phyloP scores from a whole-genome alignment of 345 rosid species.

The Cardamine occulta region DNA sequence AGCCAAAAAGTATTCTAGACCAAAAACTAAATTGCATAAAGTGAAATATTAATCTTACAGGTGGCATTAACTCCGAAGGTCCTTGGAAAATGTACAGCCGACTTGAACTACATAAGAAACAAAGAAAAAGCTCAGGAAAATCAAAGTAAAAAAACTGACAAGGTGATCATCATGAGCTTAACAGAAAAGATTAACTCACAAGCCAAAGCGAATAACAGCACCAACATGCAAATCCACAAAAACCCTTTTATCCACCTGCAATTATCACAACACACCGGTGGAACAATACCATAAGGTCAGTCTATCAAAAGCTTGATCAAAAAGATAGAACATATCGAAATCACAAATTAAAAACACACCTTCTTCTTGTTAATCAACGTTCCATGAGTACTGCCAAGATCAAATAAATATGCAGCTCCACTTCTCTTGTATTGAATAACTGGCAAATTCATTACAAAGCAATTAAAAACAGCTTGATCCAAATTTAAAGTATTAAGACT shows the following conservation, averaged over 20 bases:
- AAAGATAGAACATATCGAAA: background rate
- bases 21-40: background rate
- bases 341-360: conserved; percentile 47
- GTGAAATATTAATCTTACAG: conserved; percentile 50
- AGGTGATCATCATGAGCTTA: background rate
- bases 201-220: conserved; percentile 92
- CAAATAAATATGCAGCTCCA: conserved; percentile 83
- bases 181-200: conserved; percentile 55
- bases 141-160: background rate
- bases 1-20: background rate
- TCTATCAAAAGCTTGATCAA: background rate
- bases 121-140: conserved; percentile 22
- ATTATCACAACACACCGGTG: conserved; percentile 27
- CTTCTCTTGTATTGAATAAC: conserved; percentile 87
- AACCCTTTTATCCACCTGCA: conserved; percentile 65
- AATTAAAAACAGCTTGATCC: background rate
- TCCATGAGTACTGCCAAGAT: conserved; percentile 89
- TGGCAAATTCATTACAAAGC: conserved; percentile 40
- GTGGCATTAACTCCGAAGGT: conserved; percentile 87
- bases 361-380: conserved; percentile 73
- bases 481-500: background rate
- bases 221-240: conserved; percentile 82
- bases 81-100: conserved; percentile 94
- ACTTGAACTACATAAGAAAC: conserved; percentile 49
- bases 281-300: background rate